Conservation (phyloP, 208 protist species). For the Trypanosoma rangeli region DNA sequence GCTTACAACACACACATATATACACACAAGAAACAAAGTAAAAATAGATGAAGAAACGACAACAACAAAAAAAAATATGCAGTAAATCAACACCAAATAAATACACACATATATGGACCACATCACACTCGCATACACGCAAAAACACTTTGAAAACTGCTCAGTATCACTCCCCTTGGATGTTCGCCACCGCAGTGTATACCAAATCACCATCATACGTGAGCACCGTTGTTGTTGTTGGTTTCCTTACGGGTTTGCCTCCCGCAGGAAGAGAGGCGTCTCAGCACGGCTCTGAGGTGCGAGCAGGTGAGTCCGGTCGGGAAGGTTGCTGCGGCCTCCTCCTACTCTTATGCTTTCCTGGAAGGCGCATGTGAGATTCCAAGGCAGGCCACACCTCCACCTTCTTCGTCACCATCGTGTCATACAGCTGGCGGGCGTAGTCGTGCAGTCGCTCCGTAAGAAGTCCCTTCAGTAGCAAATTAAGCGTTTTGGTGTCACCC, state of each 20-base stretch:
- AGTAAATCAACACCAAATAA: background rate
- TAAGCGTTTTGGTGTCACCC: conserved; percentile 72
- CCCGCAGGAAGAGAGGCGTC: background rate
- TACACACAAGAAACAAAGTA: background rate
- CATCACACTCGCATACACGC: conserved; percentile 4
- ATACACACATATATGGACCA: background rate
- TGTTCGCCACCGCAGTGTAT: background rate
- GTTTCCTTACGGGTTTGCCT: background rate
- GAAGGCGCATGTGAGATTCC: conserved; percentile 36
- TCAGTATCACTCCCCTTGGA: background rate
- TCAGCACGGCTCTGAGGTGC: background rate
- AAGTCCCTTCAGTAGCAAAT: conserved; percentile 83
- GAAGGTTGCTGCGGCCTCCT: background rate
- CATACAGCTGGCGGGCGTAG: conserved; percentile 72
- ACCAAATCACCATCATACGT: background rate
- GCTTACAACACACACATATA: background rate
- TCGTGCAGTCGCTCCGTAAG: conserved; percentile 58
- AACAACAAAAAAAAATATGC: background rate
- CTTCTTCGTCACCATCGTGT: conserved; percentile 66
- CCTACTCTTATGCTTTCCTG: background rate
- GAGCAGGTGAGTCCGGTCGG: background rate
- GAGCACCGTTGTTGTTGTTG: background rate
- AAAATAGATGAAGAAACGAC: background rate
- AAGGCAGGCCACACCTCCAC: conserved; percentile 83
- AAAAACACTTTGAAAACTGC: background rate